Conservation (phyloP, 2,329 filamentous ascomycete genomes). For the Botrytis hyacinthi region DNA sequence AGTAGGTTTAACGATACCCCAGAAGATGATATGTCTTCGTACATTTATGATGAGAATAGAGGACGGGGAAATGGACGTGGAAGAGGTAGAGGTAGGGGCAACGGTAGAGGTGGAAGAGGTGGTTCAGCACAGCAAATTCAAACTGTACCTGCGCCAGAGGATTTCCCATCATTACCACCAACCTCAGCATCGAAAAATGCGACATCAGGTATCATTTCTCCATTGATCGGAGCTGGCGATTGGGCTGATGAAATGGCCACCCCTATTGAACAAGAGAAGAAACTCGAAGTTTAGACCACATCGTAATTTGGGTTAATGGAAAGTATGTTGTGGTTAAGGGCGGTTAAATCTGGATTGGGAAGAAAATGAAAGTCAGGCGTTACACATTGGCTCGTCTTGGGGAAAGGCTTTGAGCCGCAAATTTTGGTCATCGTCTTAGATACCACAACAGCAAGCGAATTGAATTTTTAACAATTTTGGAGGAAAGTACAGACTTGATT, state of each 20-base stretch:
- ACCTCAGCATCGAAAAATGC: slow-evolving; percentile 5
- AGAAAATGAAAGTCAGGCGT: slow-evolving; percentile 8
- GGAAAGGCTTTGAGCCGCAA: not conserved
- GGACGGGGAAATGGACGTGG: slow-evolving; percentile 27
- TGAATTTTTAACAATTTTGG: not conserved
- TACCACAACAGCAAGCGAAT: not conserved
- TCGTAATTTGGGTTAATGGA: not conserved
- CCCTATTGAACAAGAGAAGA: slow-evolving; percentile 32
- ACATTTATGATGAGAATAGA: slow-evolving; percentile 24
- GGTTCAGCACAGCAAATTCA: slow-evolving; percentile 20
- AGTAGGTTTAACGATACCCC: slow-evolving; percentile 24
- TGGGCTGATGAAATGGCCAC: slow-evolving; percentile 38
- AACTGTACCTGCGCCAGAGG: slow-evolving; percentile 28
- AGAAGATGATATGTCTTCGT: slow-evolving; percentile 17
- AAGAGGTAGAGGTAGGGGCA: slow-evolving; percentile 8
- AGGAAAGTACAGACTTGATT: not conserved
- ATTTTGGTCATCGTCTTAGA: not conserved
- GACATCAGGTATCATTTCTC: slow-evolving; percentile 21
- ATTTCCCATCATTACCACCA: slow-evolving; percentile 33
- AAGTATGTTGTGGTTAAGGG: not conserved
- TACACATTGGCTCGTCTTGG: not conserved
- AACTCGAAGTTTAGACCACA: not conserved
- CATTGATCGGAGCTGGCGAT: slow-evolving; percentile 25
- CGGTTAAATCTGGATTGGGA: not conserved
- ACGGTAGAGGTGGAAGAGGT: slow-evolving; percentile 27